Base-by-base conservation (phyloP, 768 basidiomycete species). In the Lepiota brunneoincarnata region DNA sequence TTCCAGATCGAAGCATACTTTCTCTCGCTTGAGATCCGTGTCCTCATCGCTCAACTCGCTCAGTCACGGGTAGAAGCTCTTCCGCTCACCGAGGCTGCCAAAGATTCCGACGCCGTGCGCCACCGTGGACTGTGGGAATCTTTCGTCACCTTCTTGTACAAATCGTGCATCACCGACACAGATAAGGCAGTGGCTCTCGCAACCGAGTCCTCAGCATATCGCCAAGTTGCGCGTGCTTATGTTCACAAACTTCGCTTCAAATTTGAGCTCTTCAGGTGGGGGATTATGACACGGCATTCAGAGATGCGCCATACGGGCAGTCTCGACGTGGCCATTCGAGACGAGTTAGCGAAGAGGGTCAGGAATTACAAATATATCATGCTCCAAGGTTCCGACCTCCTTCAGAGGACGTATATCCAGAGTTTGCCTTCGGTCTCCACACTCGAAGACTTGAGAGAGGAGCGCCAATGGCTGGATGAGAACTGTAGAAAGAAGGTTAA, bases 1-100 rank as follows among this genome's bases (percentile, higher is more conserved):
- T 84, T 82, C 67, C 58, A 76, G 11, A 80, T 86, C 6, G 86
- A 87, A 62, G 84, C 83, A 0, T 72, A 84, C 49, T 81, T 79
- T 76, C 58, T 67, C 10, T 78, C 79, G 5, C 63, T 89, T 36
- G 67, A 80, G 23, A 68, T 85, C 23, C 79, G 86, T 2, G 72
- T 84, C 54, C 61, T 68, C 7, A 65, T 89, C 23, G 72, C 66
- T n/a, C 65, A 77, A 36, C 58, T 86, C 53, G 76, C 74, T 2
- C 63, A 54, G 21, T 49, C 60, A 0, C 79, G 79, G 72, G 61
- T 81, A 31, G 68, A 75, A 0, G 4, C 51, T 76, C 15, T 42
- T 58, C 35, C 36, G 61, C 31, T 58, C 61, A 39, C 59, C 57
- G 14, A 37, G 55, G 43, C 23, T 24, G 24, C 48, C 41, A 40